Conservation (phyloP, 192 early-diverging fungal species). For the Mortierella antarctica region DNA sequence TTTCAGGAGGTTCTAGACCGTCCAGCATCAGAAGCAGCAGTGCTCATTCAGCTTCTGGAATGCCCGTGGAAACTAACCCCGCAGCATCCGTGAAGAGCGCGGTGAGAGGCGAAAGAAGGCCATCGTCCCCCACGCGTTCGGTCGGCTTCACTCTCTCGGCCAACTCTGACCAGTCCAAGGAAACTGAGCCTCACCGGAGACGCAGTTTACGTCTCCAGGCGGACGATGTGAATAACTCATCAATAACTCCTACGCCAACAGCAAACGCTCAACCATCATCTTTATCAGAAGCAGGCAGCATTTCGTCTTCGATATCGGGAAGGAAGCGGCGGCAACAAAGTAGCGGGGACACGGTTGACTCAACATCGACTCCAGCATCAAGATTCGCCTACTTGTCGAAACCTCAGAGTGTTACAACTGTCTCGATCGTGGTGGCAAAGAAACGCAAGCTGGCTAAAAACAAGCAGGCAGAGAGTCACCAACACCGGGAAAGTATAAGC, state of each 20-base stretch:
- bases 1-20: background rate
- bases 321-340: slow-evolving; percentile 1
- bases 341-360: background rate
- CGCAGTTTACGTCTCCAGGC: no score
- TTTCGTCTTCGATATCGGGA: slow-evolving; percentile 1
- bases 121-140: background rate
- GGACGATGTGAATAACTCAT: no score
- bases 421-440: slow-evolving; percentile 17
- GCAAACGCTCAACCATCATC: background rate
- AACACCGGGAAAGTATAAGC: background rate
- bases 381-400: background rate
- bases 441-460: slow-evolving; percentile 9
- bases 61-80: no score
- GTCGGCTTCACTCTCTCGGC: slow-evolving; percentile 15
- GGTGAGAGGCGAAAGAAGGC: no score
- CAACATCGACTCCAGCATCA: background rate
- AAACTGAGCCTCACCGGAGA: no score
- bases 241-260: background rate
- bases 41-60: no score
- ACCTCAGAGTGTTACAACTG: background rate
- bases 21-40: no score
- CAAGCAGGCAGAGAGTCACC: background rate
- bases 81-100: no score
- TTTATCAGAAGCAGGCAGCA: background rate
- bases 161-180: no score